Conservation (phyloP, 805 yeast species). For the Barnettozyma californica region DNA sequence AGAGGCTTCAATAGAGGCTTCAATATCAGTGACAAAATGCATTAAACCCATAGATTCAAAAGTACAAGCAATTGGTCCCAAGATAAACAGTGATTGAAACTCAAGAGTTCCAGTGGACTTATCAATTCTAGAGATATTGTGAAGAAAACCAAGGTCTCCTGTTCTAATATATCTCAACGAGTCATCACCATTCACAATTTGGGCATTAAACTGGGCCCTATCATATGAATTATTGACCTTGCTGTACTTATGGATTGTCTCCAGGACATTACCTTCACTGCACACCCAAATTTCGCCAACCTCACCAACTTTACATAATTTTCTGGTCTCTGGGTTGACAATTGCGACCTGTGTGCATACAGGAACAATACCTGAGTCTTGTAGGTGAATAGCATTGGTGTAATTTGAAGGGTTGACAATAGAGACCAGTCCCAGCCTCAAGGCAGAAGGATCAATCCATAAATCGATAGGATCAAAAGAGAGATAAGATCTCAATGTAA, state of each 20-base stretch:
- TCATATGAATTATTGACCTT: constrained; percentile 25
- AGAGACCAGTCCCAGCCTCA: constrained; percentile 84
- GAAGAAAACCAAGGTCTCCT: constrained; percentile 92
- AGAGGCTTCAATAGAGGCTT: constrained; percentile 51
- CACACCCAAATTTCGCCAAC: constrained; percentile 97
- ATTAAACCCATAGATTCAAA: constrained; percentile 88
- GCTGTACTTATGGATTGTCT: constrained; percentile 47
- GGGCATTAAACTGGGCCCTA: constrained; percentile 51
- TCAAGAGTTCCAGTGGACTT: constrained; percentile 33
- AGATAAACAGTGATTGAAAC: constrained; percentile 75
- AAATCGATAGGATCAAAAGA: constrained; percentile 84
- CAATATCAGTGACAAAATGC: constrained; percentile 86
- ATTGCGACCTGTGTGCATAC: constrained; percentile 90
- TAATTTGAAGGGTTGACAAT: constrained; percentile 69
- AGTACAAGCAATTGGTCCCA: constrained; percentile 82
- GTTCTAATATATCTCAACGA: constrained; percentile 72
- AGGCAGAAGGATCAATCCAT: constrained; percentile 79
- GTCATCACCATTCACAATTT: constrained; percentile 57
- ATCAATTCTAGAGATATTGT: constrained; percentile 51
- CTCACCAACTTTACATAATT: constrained; percentile 81
- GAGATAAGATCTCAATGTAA: constrained; percentile 81
- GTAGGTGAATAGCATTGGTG: constrained; percentile 68
- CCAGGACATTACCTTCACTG: constrained; percentile 73
- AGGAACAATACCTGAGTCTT: constrained; percentile 95
- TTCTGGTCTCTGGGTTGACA: constrained; percentile 87